These are phyloP conservation scores for Nothophytophthora sp. DNA, from an alignment of 352 stramenopile species.

Conservation along the genomic window DNA sequence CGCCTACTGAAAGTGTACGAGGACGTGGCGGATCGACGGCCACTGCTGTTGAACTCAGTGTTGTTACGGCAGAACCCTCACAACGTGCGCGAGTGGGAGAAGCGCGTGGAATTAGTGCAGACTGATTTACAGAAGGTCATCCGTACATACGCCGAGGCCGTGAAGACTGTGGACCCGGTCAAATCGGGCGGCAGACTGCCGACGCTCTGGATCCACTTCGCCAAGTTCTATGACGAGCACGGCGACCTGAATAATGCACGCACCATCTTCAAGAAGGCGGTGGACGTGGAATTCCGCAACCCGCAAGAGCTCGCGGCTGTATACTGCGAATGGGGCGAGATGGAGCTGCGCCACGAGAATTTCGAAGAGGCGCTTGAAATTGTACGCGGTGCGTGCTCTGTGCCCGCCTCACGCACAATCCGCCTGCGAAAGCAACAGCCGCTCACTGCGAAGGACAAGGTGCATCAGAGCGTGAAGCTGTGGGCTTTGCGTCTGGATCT, in stretches of 20 bases:
- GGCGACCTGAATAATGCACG: conserved; percentile 92
- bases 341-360: conserved; percentile 95
- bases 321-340: conserved; percentile 95
- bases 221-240: conserved; percentile 95
- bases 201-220: conserved; percentile 94
- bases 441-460: conserved; percentile 63
- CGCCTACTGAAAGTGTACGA: conserved; percentile 86
- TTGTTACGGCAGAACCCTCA: conserved; percentile 98
- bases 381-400: conserved; percentile 79
- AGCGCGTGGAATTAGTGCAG: conserved; percentile 90
- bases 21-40: conserved; percentile 94
- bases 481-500: conserved; percentile 98
- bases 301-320: conserved; percentile 95
- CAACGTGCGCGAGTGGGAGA: conserved; percentile 98
- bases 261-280: conserved; percentile 92
- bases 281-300: conserved; percentile 71
- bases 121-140: conserved; percentile 63
- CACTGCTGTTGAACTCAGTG: conserved; percentile 95
- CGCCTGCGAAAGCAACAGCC: conserved; percentile 56
- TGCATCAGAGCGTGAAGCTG: conserved; percentile 93
- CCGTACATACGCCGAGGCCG: conserved; percentile 88
- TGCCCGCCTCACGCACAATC: conserved; percentile 46
- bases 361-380: conserved; percentile 94
- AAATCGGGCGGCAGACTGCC: conserved; percentile 88
- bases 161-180: conserved; percentile 91